Evolutionary conservation across 495 filamentous ascomycete species (phyloP), one percentile per base, ranked within the genome.

Genomic region (Collariella sp.): DNA sequence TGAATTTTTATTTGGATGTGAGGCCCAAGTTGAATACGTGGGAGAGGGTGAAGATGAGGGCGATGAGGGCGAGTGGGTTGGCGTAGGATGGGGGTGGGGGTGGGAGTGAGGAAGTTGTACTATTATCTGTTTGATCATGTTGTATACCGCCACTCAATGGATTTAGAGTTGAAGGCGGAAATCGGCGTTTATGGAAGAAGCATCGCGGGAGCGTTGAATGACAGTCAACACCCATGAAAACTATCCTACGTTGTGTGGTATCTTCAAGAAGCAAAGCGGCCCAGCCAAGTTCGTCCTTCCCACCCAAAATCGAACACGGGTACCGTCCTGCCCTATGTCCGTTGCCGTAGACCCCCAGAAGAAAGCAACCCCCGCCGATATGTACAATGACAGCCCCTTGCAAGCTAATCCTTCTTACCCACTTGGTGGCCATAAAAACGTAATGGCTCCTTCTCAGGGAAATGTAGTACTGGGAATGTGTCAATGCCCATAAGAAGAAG

Each of bases 1-100:
- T 96, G 57, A 95, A 84, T 58, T 98, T 98, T 68, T 96, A 88
- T 69, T 70, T 98, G 54, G 93, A 98, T 67, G 93, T 97, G 16
- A 78, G 93, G 66, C 93, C 93, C 4, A 98, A 98, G 76, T 59
- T 98, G 68, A 95, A 95, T 72, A 84, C 77, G 35, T 88, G 81
- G 76, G 93, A 97, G 72, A 93, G 93, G 0, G 82, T 84, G 64
- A 86, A 84, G 70, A 89, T 95, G 89, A 79, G 93, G 54, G 78
- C 81, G 38, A 70, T 76, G 62, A 79, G 74, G 47, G 78, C 79
- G 44, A 62, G 80, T 44, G 83, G 90, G n/a, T 64, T 88, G 66
- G 66, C 73, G 26, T 79, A 69, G 60, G 60, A 31, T 22, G 29
- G 18, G 23, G 24, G 22, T 7, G 15, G 9, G 5, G 15, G 2